Evolutionary conservation across 129 eudicot species (phyloP).

Genomic region (Flaveria robusta): DNA sequence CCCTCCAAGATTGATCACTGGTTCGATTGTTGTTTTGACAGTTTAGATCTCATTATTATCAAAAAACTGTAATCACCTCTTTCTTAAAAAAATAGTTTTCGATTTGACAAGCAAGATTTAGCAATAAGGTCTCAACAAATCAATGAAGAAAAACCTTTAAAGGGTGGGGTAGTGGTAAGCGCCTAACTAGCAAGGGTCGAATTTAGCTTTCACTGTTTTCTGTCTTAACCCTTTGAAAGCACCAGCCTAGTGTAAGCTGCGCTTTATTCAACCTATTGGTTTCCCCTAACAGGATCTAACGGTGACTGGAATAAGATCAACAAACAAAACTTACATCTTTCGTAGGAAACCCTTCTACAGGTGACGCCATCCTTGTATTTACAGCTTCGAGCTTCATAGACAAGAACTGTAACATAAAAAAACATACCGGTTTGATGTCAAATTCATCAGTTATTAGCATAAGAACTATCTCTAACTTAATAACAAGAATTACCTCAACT

Average conservation of each 20-base stretch:
- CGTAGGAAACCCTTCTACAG: conserved; percentile 59
- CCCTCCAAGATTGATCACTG: not conserved
- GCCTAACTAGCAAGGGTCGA: not conserved
- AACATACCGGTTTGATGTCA: not conserved
- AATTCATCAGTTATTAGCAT: not conserved
- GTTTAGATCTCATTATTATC: not conserved
- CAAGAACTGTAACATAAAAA: conserved; percentile 58
- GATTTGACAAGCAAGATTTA: not conserved
- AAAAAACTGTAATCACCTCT: not conserved
- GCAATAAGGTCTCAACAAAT: not conserved
- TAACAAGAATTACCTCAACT: conserved; percentile 66
- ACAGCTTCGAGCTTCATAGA: conserved; percentile 99
- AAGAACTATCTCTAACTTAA: conserved; percentile 4
- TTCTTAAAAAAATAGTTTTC: not conserved
- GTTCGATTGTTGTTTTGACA: not conserved
- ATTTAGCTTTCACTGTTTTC: not conserved
- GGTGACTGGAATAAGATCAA: not conserved
- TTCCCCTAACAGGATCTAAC: not conserved
- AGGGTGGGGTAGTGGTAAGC: not conserved
- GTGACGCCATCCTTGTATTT: conserved; percentile 57
- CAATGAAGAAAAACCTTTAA: not conserved
- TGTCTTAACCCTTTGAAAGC: not conserved
- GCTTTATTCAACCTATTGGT: too few relatives aligned
- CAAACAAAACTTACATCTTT: conserved; percentile 63
- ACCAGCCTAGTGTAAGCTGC: not conserved